Percentiles rank a stretch among this genome's conserved stretches.
Evolutionary conservation across 2,329 filamentous ascomycete genomes (phyloP).

Genomic region (Bertia moriformis): DNA sequence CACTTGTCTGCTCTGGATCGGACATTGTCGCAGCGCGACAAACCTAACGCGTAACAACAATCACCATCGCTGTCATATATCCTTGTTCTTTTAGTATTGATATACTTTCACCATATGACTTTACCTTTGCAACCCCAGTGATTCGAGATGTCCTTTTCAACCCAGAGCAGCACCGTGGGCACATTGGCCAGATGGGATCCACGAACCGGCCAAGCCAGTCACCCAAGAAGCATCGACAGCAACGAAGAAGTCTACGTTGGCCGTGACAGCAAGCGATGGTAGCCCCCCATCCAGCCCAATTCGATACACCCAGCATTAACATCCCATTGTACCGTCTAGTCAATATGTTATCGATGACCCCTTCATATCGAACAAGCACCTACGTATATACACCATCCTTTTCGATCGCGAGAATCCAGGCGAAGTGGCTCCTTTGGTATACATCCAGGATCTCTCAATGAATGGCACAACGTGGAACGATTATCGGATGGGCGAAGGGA

Average conservation of each 20-base stretch:
- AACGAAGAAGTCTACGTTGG: background rate
- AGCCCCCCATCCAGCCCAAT: background rate
- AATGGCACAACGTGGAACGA: conserved; percentile 24
- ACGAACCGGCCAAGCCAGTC: background rate
- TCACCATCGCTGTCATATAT: too few species aligned
- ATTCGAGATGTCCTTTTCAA: too few species aligned
- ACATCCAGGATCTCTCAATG: conserved; percentile 22
- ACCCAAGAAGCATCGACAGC: background rate
- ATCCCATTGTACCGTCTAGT: conserved; percentile 10
- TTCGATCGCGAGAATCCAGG: conserved; percentile 19
- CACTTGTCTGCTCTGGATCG: too few species aligned
- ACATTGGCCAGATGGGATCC: background rate
- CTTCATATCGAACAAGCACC: conserved; percentile 20
- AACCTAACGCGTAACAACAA: too few species aligned
- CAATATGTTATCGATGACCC: conserved; percentile 16
- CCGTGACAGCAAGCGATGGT: background rate
- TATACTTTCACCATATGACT: too few species aligned
- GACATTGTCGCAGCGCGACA: too few species aligned
- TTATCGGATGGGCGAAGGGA: conserved; percentile 14
- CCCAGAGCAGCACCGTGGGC: too few species aligned
- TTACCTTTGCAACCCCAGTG: too few species aligned
- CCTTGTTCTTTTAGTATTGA: too few species aligned
- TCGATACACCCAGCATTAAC: background rate
- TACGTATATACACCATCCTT: conserved; percentile 24
- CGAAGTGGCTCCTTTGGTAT: conserved; percentile 22